Evolutionary conservation across 345 rosid genomes (phyloP), one percentile per base, ranked within the genome.

Genomic region (Hevea brasiliensis): DNA sequence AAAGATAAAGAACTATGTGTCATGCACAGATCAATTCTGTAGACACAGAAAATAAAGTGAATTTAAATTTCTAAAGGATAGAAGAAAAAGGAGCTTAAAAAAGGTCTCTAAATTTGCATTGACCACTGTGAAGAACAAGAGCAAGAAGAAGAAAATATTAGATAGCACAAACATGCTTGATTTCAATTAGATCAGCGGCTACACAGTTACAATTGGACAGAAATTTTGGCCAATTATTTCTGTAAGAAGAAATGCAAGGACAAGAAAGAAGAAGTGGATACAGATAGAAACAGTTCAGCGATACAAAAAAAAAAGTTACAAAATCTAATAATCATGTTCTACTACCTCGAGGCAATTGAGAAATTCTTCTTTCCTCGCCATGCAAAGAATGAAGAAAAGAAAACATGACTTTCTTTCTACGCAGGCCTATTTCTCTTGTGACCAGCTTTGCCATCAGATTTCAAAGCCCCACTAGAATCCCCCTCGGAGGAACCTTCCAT

Each of bases 401-500:
- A 59, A 23, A 11, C 18, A 23, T 65, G 0, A 9, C 24, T 24
- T 6, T 48, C 13, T 59, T 24, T 12, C 77, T 76, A 87, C 35
- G 73, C 83, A 73, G 87, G 87, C 75, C 90, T 88, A 66, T 70
- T 83, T 83, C 91, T 81, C 79, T 85, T 89, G 73, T 79, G 81
- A 7, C 90, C 83, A 41, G 77, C 80, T 80, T 80, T 83, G 72
- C 77, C 79, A 79, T 87, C 91, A 45, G 97, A 85, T 74, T 85
- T 89, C 40, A 88, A 76, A 7, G 86, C 83, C 40, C 86, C 85
- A 4, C 84, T 80, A 4, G 91, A 87, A 61, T 86, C 89, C 8
- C 91, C 97, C 41, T 89, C 95, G 0, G 93, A 90, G 0, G 93
- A 90, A 32, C 59, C 79, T 54, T 88, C 94, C 80, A 85, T 53